These are phyloP conservation scores for Ascochyta lentis DNA, from an alignment of 2,329 filamentous ascomycete species.

Conservation along the genomic window DNA sequence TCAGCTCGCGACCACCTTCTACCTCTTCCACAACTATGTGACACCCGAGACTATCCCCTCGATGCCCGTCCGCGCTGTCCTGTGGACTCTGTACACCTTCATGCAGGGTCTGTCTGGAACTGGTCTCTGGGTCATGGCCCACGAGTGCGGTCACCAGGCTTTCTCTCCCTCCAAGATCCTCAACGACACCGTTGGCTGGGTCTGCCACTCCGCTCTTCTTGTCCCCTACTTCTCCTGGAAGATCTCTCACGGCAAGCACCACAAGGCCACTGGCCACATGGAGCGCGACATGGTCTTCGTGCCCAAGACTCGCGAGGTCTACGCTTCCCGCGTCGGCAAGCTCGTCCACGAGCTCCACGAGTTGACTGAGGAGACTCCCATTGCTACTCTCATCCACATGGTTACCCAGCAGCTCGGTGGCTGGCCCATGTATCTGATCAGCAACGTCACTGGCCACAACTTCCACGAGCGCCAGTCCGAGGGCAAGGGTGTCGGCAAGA, in stretches of 20 bases:
- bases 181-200: constrained; percentile 92
- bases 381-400: constrained; percentile 76
- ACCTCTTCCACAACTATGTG: constrained; percentile 86
- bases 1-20: constrained; percentile 78
- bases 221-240: constrained; percentile 99
- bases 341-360: constrained; percentile 83
- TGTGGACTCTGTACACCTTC: constrained; percentile 75
- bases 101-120: constrained; percentile 93
- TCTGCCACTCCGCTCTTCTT: constrained; percentile 85
- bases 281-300: constrained; percentile 99
- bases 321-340: constrained; percentile 75
- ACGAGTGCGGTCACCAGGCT: constrained; percentile 96
- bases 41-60: constrained; percentile 84
- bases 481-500: constrained; percentile 91
- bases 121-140: constrained; percentile 93
- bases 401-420: constrained; percentile 87
- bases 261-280: constrained; percentile 98
- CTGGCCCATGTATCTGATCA: constrained; percentile 90
- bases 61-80: constrained; percentile 67
- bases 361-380: constrained; percentile 92
- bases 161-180: constrained; percentile 91
- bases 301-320: constrained; percentile 86
- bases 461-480: constrained; percentile 89
- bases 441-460: constrained; percentile 96
- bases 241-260: constrained; percentile 98